Conservation (phyloP, 2,329 filamentous ascomycete species). For the Elsinoe fawcettii region DNA sequence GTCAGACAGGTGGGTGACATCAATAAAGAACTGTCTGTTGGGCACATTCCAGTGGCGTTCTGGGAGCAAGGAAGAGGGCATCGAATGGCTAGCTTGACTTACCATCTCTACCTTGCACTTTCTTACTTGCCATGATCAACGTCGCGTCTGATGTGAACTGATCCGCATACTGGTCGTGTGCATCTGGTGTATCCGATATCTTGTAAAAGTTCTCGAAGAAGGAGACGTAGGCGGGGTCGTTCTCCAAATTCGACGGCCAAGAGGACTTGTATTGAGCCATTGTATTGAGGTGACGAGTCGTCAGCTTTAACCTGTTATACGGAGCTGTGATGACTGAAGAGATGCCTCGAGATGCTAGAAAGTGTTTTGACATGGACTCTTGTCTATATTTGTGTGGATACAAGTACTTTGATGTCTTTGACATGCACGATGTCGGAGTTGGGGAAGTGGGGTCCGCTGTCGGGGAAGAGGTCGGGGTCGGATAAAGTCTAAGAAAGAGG, state of each 20-base stretch:
- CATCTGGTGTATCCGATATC: conserved; percentile 40
- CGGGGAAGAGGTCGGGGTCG: conserved; percentile 4
- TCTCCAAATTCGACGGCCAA: conserved; percentile 24
- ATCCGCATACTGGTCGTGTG: conserved; percentile 42
- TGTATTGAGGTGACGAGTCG: neutral
- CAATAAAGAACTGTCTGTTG: no score
- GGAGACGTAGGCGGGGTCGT: conserved; percentile 35
- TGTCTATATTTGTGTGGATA: neutral
- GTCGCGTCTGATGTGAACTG: conserved; percentile 43
- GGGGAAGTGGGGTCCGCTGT: conserved; percentile 7
- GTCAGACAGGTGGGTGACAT: neutral
- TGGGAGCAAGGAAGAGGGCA: no score
- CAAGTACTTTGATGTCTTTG: neutral
- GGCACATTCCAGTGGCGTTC: no score
- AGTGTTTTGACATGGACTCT: neutral
- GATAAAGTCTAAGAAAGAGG: conserved; percentile 3
- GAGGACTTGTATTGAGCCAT: conserved; percentile 29
- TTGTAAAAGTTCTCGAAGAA: conserved; percentile 44
- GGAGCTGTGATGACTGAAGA: neutral
- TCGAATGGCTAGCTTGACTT: no score
- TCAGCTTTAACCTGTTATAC: neutral
- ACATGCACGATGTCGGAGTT: neutral
- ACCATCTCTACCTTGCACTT: conserved; percentile 40
- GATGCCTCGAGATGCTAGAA: neutral
- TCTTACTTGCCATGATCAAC: conserved; percentile 47